Base-by-base conservation (phyloP, 164 flowering plant genomes). In the Warburgia ugandensis region DNA sequence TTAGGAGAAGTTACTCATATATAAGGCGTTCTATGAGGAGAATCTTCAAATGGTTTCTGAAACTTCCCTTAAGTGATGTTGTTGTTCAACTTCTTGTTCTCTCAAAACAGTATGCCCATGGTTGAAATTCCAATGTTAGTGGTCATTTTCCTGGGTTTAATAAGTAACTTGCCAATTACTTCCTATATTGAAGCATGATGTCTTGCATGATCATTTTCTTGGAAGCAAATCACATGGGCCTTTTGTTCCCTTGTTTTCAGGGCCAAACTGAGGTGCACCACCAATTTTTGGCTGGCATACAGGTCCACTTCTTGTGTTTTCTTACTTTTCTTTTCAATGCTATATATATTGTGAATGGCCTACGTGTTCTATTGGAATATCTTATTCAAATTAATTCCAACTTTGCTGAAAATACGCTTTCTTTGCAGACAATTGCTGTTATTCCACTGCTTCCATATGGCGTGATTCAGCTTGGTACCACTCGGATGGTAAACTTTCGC, bases 391-490 rank as follows among this genome's bases (percentile, higher is more conserved):
- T 42, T 2, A 16, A 1, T 16, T 19, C 9, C 20, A 3, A 11
- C 2, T 20, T 42, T 9, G 9, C 20, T 16, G 22, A 11, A 42
- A 10, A 5, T 10, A 12, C 8, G 13, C 35, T 3, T 17, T 72
- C 22, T 23, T 50, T 70, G 70, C 87, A 89, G 97, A 89, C 97
- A 4, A 54, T 89, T 73, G 85, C 83, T 1, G 87, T 81, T 30
- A 69, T 89, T 66, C 92, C 97, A 30, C 76, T 89, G 59, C 68
- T 67, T 62, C 87, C 92, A 32, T 86, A 83, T 72, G 97, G 97
- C 29, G 95, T 86, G 47, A 69, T 89, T 63, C 97, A 86, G 61
- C 72, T 86, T 58, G 97, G 90, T 62, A 86, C 95, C 41, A 70
- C 63, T 31, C 55, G 64, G 21, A 4, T 57, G 30, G 97, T 89